These are phyloP conservation scores for Calonectria ilicicola DNA, from an alignment of 2,329 filamentous ascomycete genomes.

Conservation along the genomic window DNA sequence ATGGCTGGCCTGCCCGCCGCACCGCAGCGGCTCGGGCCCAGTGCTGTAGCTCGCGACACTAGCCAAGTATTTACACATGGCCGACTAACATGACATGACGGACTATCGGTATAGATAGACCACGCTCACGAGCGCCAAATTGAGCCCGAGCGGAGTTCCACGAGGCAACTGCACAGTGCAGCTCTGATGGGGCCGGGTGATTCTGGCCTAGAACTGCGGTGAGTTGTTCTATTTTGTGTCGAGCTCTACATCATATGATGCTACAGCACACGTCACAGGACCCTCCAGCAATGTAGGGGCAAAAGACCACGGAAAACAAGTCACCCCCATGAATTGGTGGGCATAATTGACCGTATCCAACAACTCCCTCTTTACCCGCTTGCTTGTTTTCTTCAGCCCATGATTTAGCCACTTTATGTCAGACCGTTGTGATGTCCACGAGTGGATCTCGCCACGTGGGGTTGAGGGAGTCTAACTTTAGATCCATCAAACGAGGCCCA, in stretches of 20 bases:
- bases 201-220: not conserved
- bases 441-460: too few species aligned
- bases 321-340: too few species aligned
- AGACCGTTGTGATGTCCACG: too few species aligned
- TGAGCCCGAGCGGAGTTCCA: slow-evolving; percentile 13
- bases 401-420: too few species aligned
- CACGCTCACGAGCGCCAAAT: slow-evolving; percentile 13
- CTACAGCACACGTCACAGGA: too few species aligned
- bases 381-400: too few species aligned
- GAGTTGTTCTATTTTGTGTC: not conserved
- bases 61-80: not conserved
- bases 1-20: slow-evolving; percentile 23
- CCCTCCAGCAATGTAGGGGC: too few species aligned
- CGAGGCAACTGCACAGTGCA: not conserved
- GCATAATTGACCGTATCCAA: too few species aligned
- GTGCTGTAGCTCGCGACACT: slow-evolving; percentile 15
- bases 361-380: too few species aligned
- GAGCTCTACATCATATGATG: not conserved
- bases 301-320: too few species aligned
- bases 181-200: not conserved
- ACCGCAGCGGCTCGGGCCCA: slow-evolving; percentile 16
- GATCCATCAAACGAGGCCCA: too few species aligned
- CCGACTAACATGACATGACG: not conserved
- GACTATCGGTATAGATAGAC: not conserved
- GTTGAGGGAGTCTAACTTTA: too few species aligned